Conservation (phyloP, 2,329 filamentous ascomycete genomes). For the Camptophora hylomeconis region DNA sequence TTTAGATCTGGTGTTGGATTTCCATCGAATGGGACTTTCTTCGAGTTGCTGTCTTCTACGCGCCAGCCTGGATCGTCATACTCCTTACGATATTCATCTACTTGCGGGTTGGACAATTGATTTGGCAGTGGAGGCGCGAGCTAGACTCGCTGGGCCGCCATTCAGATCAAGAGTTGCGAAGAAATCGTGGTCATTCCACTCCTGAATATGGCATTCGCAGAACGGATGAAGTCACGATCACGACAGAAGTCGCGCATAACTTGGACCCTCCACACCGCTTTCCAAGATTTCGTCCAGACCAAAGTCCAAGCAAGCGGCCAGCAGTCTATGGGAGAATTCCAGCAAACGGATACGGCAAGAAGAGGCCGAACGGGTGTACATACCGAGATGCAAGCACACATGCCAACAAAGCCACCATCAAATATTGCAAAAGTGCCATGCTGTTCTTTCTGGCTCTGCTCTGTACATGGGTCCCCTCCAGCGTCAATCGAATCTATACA, state of each 20-base stretch:
- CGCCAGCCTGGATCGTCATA: conserved; percentile 30
- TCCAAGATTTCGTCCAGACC: no score
- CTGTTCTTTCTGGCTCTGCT: conserved; percentile 29
- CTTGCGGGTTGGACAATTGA: conserved; percentile 25
- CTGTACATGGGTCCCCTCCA: conserved; percentile 49
- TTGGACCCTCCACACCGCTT: no score
- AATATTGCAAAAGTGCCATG: conserved; percentile 27
- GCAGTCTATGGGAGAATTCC: no score
- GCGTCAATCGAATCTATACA: conserved; percentile 62
- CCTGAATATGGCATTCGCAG: no score
- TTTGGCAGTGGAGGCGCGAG: conserved; percentile 41
- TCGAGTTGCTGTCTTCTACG: conserved; percentile 62
- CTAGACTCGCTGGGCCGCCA: no score
- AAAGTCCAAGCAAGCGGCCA: no score
- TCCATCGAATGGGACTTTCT: conserved; percentile 53
- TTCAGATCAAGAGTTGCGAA: no score
- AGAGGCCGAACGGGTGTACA: no score
- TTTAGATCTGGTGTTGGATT: conserved; percentile 69
- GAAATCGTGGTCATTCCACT: no score
- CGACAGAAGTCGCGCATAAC: conserved; percentile 8
- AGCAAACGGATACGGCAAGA: no score
- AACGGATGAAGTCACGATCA: conserved; percentile 10
- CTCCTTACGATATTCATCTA: conserved; percentile 28
- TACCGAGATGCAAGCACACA: conserved; percentile 14
- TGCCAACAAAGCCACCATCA: conserved; percentile 24